phyloP scores from a whole-genome alignment of 2,329 filamentous ascomycete species.

The Xylariales sp. region DNA sequence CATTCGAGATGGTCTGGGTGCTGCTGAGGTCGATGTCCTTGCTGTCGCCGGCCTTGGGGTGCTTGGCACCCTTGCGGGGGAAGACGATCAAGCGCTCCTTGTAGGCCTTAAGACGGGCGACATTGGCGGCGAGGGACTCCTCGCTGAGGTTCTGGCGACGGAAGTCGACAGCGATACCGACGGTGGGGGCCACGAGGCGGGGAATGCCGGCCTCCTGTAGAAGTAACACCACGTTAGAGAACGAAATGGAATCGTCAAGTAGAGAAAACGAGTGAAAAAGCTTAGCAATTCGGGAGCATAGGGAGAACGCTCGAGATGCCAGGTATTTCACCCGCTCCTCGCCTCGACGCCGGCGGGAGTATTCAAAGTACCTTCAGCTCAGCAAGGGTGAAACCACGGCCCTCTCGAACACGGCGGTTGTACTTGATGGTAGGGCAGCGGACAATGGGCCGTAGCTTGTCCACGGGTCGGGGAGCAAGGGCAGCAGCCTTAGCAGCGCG shows the following conservation, averaged over 20 bases:
- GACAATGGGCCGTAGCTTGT: slow-evolving; percentile 95
- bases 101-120: slow-evolving; percentile 98
- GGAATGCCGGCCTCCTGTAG: slow-evolving; percentile 90
- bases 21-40: slow-evolving; percentile 79
- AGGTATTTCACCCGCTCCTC: background rate
- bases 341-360: background rate
- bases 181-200: slow-evolving; percentile 92
- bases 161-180: slow-evolving; percentile 96
- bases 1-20: slow-evolving; percentile 68
- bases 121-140: slow-evolving; percentile 94
- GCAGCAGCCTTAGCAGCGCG: slow-evolving; percentile 95
- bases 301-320: background rate
- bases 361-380: slow-evolving; percentile 87
- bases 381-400: slow-evolving; percentile 96
- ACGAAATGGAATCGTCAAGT: slow-evolving; percentile 9
- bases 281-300: slow-evolving; percentile 3
- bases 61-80: slow-evolving; percentile 90
- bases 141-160: slow-evolving; percentile 97
- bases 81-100: slow-evolving; percentile 96
- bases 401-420: slow-evolving; percentile 96
- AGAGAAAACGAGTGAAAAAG: slow-evolving; percentile 5
- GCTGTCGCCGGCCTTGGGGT: slow-evolving; percentile 89
- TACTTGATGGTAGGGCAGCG: slow-evolving; percentile 99
- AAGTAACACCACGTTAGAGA: slow-evolving; percentile 51
- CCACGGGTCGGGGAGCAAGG: slow-evolving; percentile 94